phyloP scores from a whole-genome alignment of 139 green algal genomes.

The Astrephomene gubernaculifera region DNA sequence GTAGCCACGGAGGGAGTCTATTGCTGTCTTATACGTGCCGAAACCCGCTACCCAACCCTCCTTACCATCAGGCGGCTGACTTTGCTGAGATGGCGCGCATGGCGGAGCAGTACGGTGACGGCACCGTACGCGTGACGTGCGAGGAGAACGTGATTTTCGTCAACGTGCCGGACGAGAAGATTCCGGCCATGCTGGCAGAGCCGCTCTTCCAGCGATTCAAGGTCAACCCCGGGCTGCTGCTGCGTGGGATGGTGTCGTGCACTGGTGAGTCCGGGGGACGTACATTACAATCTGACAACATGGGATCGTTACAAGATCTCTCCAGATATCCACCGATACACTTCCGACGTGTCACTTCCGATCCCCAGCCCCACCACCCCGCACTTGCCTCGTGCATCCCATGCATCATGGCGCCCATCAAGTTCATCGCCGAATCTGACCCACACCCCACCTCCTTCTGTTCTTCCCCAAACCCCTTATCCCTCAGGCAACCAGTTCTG shows the following conservation, averaged over 20 bases:
- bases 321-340: too few relatives aligned
- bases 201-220: slow-evolving; percentile 85
- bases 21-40: too few relatives aligned
- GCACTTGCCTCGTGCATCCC: too few relatives aligned
- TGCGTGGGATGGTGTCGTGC: slow-evolving; percentile 84
- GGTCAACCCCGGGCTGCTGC: slow-evolving; percentile 64
- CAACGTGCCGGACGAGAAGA: slow-evolving; percentile 87
- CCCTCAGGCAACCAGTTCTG: slow-evolving; percentile 92
- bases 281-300: too few relatives aligned
- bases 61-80: slow-evolving; percentile 59
- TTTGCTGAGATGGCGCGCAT: slow-evolving; percentile 84
- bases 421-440: neutral
- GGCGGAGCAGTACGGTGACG: slow-evolving; percentile 90
- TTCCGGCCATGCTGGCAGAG: slow-evolving; percentile 89
- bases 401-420: too few relatives aligned
- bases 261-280: too few relatives aligned
- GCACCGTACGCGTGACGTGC: slow-evolving; percentile 92
- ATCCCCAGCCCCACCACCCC: too few relatives aligned
- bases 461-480: neutral
- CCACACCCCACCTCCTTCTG: neutral
- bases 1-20: too few relatives aligned
- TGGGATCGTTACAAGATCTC: too few relatives aligned
- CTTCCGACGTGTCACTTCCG: too few relatives aligned
- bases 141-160: slow-evolving; percentile 97
- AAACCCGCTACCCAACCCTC: neutral